Percentiles rank a stretch among this genome's conserved stretches.
Conservation (phyloP, 2,329 filamentous ascomycete species). For the Metarhizium brunneum region DNA sequence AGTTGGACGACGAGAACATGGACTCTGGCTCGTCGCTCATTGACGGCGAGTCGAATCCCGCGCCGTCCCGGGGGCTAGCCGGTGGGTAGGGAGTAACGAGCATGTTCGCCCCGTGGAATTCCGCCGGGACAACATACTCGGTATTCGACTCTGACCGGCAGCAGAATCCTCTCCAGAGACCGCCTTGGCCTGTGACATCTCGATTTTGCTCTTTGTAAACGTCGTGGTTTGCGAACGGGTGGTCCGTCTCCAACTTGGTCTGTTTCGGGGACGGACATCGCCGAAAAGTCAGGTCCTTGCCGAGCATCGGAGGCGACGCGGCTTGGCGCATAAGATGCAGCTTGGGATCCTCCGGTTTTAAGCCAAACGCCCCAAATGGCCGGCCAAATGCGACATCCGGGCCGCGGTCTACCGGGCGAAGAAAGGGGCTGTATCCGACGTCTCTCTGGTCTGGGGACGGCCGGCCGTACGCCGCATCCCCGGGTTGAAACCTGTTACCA, state of each 20-base stretch:
- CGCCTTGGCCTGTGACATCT: conserved; percentile 47
- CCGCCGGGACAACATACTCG: conserved; percentile 30
- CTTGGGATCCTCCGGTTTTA: conserved; percentile 28
- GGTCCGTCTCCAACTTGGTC: conserved; percentile 74
- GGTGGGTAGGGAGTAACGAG: conserved; percentile 39
- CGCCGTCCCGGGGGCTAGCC: conserved; percentile 32
- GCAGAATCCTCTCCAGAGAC: conserved; percentile 73
- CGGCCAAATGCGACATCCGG: conserved; percentile 24
- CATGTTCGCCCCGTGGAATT: conserved; percentile 36
- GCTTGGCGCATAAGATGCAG: conserved; percentile 40
- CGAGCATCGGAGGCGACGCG: conserved; percentile 78
- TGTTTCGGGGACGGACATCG: conserved; percentile 74
- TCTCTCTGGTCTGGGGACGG: conserved; percentile 8
- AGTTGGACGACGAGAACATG: conserved; percentile 15
- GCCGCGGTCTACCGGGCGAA: conserved; percentile 2
- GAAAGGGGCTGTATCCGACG: not conserved
- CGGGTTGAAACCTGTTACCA: not conserved
- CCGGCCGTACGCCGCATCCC: conserved; percentile 1
- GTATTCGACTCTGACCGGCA: conserved; percentile 29
- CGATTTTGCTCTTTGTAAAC: conserved; percentile 40
- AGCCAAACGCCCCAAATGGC: conserved; percentile 32
- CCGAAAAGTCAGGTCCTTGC: conserved; percentile 70
- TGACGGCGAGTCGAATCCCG: conserved; percentile 28
- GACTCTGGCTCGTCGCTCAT: conserved; percentile 32
- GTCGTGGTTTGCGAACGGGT: conserved; percentile 43